Evolutionary conservation across 352 stramenopile species (phyloP).

Genomic region (Globisporangium takayamanum): DNA sequence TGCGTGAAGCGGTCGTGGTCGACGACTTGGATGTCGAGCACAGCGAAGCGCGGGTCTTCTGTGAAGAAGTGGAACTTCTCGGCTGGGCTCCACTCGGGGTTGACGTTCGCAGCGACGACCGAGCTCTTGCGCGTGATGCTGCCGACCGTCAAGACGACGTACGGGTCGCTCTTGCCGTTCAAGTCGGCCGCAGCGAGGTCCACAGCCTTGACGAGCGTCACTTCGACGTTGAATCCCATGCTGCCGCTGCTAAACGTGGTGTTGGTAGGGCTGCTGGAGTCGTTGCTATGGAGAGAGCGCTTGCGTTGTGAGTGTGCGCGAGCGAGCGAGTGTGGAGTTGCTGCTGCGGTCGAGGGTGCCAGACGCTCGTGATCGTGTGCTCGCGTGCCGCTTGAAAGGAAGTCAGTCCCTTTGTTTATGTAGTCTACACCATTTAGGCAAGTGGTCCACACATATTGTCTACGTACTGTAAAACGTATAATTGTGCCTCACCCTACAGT

Average conservation of each 20-base stretch:
- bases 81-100: slow-evolving; percentile 60
- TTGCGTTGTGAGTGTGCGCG: not conserved
- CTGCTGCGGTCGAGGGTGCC: no score
- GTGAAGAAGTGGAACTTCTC: slow-evolving; percentile 63
- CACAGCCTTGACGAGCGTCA: slow-evolving; percentile 61
- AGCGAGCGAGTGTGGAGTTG: no score
- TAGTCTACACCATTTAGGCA: no score
- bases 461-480: no score
- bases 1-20: slow-evolving; percentile 72
- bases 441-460: no score
- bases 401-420: no score
- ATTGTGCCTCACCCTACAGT: no score
- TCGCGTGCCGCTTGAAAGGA: no score
- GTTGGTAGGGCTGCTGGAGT: not conserved
- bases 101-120: slow-evolving; percentile 44
- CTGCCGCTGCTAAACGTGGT: not conserved
- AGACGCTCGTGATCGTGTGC: no score
- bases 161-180: slow-evolving; percentile 82
- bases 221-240: slow-evolving; percentile 54
- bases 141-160: slow-evolving; percentile 69
- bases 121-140: slow-evolving; percentile 65
- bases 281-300: not conserved
- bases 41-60: slow-evolving; percentile 40
- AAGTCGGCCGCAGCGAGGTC: slow-evolving; percentile 71
- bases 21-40: slow-evolving; percentile 62